These are phyloP conservation scores for Akebia trifoliata DNA, from an alignment of 164 flowering plant species.

Conservation along the genomic window DNA sequence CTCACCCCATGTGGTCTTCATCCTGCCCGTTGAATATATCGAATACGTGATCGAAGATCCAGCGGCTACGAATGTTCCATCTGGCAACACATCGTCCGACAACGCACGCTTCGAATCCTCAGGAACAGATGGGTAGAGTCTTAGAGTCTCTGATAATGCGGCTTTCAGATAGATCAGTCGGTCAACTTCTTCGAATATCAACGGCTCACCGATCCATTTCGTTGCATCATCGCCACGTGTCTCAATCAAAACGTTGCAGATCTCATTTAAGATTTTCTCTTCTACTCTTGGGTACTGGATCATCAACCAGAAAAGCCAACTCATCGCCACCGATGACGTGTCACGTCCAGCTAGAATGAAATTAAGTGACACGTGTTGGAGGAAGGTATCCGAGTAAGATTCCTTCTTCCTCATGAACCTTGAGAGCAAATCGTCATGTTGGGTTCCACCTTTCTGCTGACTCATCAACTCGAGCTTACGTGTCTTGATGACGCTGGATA, in stretches of 20 bases:
- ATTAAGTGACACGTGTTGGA: constrained; percentile 42
- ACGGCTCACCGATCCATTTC: constrained; percentile 49
- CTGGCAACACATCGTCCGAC: constrained; percentile 49
- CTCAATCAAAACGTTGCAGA: constrained; percentile 39
- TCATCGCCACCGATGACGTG: constrained; percentile 41
- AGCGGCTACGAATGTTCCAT: constrained; percentile 59
- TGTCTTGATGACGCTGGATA: constrained; percentile 40
- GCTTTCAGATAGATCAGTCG: constrained; percentile 53
- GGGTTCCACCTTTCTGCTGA: constrained; percentile 20
- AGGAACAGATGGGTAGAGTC: constrained; percentile 66
- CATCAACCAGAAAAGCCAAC: constrained; percentile 42
- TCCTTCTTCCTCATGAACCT: constrained; percentile 42
- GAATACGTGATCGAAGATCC: constrained; percentile 64
- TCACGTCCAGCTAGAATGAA: constrained; percentile 50
- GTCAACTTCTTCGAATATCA: constrained; percentile 61
- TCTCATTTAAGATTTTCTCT: constrained; percentile 37
- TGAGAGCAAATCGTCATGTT: constrained; percentile 48
- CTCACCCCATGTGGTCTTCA: constrained; percentile 54
- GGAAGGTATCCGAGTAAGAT: constrained; percentile 30
- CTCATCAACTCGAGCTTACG: constrained; percentile 51
- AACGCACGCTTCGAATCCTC: constrained; percentile 62
- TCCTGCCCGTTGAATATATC: constrained; percentile 55
- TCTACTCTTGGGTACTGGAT: constrained; percentile 27
- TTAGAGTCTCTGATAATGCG: constrained; percentile 54
- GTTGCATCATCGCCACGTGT: constrained; percentile 48